Percentiles rank a stretch among this genome's conserved stretches.
Conservation (phyloP, 1,284 basidiomycete genomes). For the Golubevia sp. region DNA sequence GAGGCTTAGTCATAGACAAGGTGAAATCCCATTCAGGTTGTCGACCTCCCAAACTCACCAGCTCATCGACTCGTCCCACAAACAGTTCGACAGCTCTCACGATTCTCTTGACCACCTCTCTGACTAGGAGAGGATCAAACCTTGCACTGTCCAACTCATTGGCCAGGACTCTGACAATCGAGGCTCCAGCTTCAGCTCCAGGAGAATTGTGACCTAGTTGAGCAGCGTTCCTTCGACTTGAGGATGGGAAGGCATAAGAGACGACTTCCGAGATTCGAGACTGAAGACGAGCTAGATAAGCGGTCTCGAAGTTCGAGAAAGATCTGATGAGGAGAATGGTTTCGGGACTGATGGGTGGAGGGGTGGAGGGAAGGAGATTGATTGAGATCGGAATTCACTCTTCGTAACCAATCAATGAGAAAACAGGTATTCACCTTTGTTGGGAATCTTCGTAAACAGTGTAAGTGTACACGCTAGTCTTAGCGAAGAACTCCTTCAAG, state of each 20-base stretch:
- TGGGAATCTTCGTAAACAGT: slow-evolving; percentile 80
- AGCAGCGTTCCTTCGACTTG: background rate
- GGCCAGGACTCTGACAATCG: slow-evolving; percentile 4
- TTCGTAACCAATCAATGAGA: no score
- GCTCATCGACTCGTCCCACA: no score
- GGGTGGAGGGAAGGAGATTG: background rate
- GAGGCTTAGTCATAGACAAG: background rate
- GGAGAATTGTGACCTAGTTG: background rate
- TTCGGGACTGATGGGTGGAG: slow-evolving; percentile 14
- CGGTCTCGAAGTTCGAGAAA: slow-evolving; percentile 16
- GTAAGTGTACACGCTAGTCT: slow-evolving; percentile 90
- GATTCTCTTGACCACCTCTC: slow-evolving; percentile 4
- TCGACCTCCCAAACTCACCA: background rate
- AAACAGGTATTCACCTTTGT: slow-evolving; percentile 71
- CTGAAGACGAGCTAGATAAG: slow-evolving; percentile 16
- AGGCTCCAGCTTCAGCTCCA: background rate
- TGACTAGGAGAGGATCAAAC: slow-evolving; percentile 24
- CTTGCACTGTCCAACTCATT: slow-evolving; percentile 19
- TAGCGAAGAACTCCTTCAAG: slow-evolving; percentile 93
- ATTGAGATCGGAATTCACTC: background rate
- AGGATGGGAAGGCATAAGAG: slow-evolving; percentile 1
- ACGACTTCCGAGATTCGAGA: slow-evolving; percentile 9
- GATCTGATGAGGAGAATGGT: slow-evolving; percentile 22
- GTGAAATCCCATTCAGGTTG: background rate
- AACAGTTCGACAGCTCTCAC: no score